phyloP scores from a whole-genome alignment of 306 rosid genomes.

The Fagus sylvatica region DNA sequence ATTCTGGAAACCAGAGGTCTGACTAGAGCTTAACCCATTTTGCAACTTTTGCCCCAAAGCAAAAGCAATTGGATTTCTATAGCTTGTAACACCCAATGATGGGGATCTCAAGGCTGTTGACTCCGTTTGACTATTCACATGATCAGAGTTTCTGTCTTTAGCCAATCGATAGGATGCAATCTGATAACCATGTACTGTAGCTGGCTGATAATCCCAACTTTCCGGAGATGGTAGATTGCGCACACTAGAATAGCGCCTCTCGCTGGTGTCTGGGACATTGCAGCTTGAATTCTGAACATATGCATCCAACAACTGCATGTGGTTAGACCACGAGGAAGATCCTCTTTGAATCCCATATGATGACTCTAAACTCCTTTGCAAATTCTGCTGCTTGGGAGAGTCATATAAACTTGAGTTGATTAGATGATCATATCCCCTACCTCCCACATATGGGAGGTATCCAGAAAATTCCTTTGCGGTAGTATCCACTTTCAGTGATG shows the following conservation, averaged over 20 bases:
- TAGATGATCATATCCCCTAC: conserved; percentile 50
- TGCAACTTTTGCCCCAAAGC: conserved; percentile 65
- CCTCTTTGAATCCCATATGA: conserved; percentile 56
- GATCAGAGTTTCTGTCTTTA: conserved; percentile 51
- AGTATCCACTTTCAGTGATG: conserved; percentile 55
- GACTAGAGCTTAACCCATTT: conserved; percentile 57
- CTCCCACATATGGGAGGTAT: conserved; percentile 36
- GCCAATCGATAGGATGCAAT: conserved; percentile 51
- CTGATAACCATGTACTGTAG: conserved; percentile 81
- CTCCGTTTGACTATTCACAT: conserved; percentile 54
- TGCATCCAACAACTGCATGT: conserved; percentile 46
- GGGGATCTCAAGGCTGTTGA: conserved; percentile 43
- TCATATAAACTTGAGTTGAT: conserved; percentile 52
- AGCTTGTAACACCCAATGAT: conserved; percentile 51
- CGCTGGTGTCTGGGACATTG: conserved; percentile 46
- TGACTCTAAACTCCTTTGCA: conserved; percentile 61
- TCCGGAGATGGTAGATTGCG: conserved; percentile 62
- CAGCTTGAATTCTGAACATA: conserved; percentile 51
- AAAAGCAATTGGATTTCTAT: conserved; percentile 59
- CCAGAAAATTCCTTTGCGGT: conserved; percentile 54
- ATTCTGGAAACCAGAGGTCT: conserved; percentile 59
- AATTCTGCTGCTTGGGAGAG: conserved; percentile 51
- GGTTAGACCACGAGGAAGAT: conserved; percentile 57
- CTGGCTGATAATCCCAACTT: conserved; percentile 76
- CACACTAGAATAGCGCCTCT: conserved; percentile 70